Conservation (phyloP, 257 asterid species). For the Solanum sparsipilum region DNA sequence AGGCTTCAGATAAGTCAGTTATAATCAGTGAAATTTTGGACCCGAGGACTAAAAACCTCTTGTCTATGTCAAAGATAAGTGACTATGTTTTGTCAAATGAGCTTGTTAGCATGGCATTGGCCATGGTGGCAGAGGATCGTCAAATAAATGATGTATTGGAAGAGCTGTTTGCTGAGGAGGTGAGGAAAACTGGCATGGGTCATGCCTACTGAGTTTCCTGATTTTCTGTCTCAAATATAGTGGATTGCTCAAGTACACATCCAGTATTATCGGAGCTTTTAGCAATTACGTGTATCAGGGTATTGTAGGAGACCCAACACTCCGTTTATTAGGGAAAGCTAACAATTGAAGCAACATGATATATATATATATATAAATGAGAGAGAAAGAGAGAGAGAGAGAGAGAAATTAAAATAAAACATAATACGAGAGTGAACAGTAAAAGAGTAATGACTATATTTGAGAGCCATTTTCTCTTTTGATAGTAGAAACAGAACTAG, state of each 20-base stretch:
- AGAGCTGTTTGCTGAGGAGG: slow-evolving; percentile 95
- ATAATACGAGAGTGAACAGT: background rate
- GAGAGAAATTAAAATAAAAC: background rate
- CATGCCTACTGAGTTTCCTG: background rate
- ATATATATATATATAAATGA: no score
- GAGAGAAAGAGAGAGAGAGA: no score
- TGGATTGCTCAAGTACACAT: background rate
- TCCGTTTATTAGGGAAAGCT: background rate
- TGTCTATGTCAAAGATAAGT: slow-evolving; percentile 84
- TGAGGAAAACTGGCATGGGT: slow-evolving; percentile 6
- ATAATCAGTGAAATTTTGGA: slow-evolving; percentile 91
- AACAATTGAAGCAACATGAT: background rate
- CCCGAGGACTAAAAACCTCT: slow-evolving; percentile 79
- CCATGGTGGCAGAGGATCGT: slow-evolving; percentile 94
- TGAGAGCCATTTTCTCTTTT: background rate
- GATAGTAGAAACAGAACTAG: background rate
- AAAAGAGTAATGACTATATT: background rate
- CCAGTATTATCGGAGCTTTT: background rate
- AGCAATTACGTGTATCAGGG: background rate
- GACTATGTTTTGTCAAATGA: slow-evolving; percentile 85
- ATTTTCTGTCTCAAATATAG: background rate
- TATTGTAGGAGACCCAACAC: background rate
- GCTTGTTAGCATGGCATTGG: slow-evolving; percentile 91
- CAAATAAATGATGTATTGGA: slow-evolving; percentile 81
- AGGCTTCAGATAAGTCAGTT: slow-evolving; percentile 83